Evolutionary conservation across 768 basidiomycete species (phyloP).

Genomic region (Lactarius evosmus): DNA sequence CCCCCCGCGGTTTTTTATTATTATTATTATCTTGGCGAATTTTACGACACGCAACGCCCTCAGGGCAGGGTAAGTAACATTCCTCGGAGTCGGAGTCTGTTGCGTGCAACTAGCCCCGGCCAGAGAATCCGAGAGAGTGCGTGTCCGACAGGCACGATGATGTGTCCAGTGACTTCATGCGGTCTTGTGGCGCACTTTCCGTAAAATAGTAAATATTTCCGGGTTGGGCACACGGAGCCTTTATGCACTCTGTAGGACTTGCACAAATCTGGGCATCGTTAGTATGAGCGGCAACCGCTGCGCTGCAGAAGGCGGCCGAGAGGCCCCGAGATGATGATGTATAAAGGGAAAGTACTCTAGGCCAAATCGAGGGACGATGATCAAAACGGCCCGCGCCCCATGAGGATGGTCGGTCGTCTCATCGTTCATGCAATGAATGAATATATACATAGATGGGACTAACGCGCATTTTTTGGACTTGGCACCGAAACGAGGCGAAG

Average conservation of each 20-base stretch:
- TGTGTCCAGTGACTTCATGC: not conserved
- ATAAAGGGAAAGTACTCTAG: not conserved
- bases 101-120: not conserved
- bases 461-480: not conserved
- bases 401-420: not conserved
- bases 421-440: not conserved
- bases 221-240: not conserved
- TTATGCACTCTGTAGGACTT: no score
- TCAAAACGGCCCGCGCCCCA: not conserved
- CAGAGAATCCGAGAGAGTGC: not conserved
- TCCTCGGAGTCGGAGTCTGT: not conserved
- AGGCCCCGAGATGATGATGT: no score
- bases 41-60: not conserved
- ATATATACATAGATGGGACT: not conserved
- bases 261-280: no score
- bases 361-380: not conserved
- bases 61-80: not conserved
- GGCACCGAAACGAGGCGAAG: not conserved
- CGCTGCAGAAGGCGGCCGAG: no score
- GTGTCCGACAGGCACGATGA: no score
- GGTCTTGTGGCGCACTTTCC: not conserved
- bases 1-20: no score
- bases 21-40: not conserved
- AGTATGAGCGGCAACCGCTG: no score
- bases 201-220: not conserved